Evolutionary conservation across 805 yeast genomes (phyloP).

Genomic region (Candida krabiensis): DNA sequence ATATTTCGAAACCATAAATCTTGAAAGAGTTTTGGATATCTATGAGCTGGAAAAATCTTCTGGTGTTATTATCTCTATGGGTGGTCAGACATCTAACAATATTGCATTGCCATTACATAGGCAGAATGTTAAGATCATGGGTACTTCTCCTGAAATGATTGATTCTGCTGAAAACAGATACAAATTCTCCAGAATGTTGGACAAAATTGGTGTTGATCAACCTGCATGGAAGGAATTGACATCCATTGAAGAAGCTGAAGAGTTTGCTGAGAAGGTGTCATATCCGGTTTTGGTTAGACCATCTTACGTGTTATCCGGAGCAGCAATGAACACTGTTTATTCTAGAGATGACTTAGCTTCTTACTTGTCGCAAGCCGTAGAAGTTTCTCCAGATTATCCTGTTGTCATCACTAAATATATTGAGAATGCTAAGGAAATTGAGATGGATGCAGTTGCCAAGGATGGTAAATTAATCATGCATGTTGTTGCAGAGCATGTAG

Average conservation of each 20-base stretch:
- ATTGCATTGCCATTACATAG: constrained; percentile 91
- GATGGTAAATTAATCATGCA: constrained; percentile 95
- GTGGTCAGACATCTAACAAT: constrained; percentile 98
- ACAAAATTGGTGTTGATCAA: constrained; percentile 94
- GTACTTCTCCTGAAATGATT: constrained; percentile 98
- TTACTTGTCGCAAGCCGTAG: constrained; percentile 90
- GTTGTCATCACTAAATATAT: constrained; percentile 96
- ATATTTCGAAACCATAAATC: constrained; percentile 91
- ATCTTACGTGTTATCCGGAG: constrained; percentile 95
- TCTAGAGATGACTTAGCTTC: constrained; percentile 84
- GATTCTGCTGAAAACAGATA: constrained; percentile 98
- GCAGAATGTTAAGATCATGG: constrained; percentile 91
- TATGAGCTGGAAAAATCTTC: constrained; percentile 86
- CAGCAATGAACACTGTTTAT: constrained; percentile 98
- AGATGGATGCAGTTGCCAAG: constrained; percentile 97
- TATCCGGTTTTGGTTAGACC: constrained; percentile 98
- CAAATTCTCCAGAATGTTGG: constrained; percentile 97
- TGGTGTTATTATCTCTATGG: constrained; percentile 96
- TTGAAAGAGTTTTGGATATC: constrained; percentile 92
- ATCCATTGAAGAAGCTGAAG: constrained; percentile 88
- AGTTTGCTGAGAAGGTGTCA: constrained; percentile 83
- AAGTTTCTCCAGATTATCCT: constrained; percentile 96
- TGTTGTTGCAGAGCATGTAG: constrained; percentile 97
- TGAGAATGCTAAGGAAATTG: constrained; percentile 96
- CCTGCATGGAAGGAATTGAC: constrained; percentile 99